Conservation (phyloP, 2,329 filamentous ascomycete species). For the Calonectria henricotiae region DNA sequence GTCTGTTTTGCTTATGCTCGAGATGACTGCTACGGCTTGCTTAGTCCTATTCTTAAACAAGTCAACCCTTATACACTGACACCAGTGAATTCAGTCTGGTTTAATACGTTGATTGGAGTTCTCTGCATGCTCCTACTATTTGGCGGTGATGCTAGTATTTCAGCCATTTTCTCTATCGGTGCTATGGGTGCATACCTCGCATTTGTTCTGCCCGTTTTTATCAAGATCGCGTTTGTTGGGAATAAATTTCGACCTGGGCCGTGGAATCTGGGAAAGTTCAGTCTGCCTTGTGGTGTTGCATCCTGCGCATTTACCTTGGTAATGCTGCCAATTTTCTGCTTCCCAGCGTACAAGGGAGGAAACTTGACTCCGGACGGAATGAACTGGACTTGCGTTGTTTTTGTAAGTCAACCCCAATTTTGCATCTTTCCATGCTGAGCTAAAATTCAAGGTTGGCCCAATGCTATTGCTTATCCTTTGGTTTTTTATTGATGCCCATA, state of each 20-base stretch:
- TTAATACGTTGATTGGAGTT: constrained; percentile 37
- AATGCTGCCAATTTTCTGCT: constrained; percentile 43
- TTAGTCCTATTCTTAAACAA: constrained; percentile 33
- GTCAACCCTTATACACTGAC: constrained; percentile 36
- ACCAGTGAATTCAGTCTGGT: constrained; percentile 38
- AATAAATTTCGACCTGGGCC: constrained; percentile 40
- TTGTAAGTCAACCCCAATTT: constrained; percentile 19
- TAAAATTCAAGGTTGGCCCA: constrained; percentile 3
- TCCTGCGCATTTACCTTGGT: constrained; percentile 33
- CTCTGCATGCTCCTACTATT: constrained; percentile 38
- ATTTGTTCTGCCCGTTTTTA: constrained; percentile 37
- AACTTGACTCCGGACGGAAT: constrained; percentile 36
- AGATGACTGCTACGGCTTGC: constrained; percentile 37
- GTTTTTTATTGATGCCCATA: constrained; percentile 38
- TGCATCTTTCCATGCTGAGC: background rate
- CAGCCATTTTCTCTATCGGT: constrained; percentile 37
- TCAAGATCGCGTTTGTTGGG: constrained; percentile 37
- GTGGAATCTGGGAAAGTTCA: constrained; percentile 38
- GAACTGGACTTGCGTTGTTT: constrained; percentile 39
- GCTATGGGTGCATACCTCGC: constrained; percentile 38
- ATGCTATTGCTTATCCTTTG: constrained; percentile 28
- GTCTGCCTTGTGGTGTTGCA: constrained; percentile 24
- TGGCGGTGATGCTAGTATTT: constrained; percentile 37
- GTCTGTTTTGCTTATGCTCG: constrained; percentile 39
- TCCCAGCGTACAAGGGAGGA: constrained; percentile 22